Evolutionary conservation across 495 filamentous ascomycete species (phyloP).

Genomic region (Rhypophila decipiens): DNA sequence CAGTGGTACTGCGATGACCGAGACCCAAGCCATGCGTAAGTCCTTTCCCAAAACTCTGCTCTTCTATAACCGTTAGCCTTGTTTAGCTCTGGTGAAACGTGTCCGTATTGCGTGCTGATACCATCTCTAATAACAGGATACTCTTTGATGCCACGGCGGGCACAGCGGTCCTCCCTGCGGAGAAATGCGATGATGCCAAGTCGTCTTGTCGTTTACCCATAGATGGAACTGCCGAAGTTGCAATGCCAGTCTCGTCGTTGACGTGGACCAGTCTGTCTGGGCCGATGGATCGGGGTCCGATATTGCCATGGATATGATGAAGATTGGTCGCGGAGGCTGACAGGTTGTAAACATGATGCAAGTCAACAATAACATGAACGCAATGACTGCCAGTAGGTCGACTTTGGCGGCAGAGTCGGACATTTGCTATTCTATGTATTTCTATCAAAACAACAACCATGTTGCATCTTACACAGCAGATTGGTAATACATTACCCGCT

Average conservation of each 20-base stretch:
- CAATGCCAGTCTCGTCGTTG: conserved; percentile 1
- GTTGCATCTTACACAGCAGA: no score
- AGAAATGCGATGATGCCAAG: conserved; percentile 1
- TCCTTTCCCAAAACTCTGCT: neutral
- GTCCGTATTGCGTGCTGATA: neutral
- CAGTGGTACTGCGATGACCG: conserved; percentile 24
- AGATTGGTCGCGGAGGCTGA: no score
- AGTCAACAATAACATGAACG: no score
- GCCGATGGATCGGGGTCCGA: conserved; percentile 6
- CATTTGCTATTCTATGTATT: no score
- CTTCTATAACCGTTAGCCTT: no score
- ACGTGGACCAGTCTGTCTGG: neutral
- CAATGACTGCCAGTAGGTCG: no score
- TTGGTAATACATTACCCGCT: no score
- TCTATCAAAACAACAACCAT: no score
- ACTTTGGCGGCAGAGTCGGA: no score
- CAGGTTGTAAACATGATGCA: no score
- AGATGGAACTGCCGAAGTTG: neutral
- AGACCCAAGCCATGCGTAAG: conserved; percentile 20
- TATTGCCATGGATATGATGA: conserved; percentile 6
- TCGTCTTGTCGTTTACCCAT: neutral
- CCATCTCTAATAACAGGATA: neutral
- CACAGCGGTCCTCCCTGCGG: neutral
- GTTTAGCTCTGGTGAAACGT: no score
- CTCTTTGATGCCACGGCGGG: conserved; percentile 1